A percentile compares a stretch with the other conserved stretches of the same genome.
Conservation (phyloP, 2,329 filamentous ascomycete species). For the Beauveria asiatica region DNA sequence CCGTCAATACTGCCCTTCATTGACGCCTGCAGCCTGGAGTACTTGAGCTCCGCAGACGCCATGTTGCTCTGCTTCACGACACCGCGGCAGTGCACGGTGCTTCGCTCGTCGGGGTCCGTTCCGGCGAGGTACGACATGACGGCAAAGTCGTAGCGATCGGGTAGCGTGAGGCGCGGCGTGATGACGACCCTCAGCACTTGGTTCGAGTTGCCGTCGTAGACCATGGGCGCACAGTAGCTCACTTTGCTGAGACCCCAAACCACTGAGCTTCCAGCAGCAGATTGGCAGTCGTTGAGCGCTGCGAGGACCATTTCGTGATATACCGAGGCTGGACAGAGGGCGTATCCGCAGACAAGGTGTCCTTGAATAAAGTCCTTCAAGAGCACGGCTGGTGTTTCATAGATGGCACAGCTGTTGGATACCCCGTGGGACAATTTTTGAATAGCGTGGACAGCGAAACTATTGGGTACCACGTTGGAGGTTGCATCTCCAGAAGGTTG, state of each 20-base stretch:
- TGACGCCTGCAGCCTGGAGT: not conserved
- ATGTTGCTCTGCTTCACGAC: not conserved
- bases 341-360: not conserved
- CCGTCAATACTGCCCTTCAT: not conserved
- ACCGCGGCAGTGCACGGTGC: not conserved
- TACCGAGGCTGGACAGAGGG: not conserved
- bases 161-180: not conserved
- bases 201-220: not conserved
- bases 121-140: not conserved
- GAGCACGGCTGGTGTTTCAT: not conserved
- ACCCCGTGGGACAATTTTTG: not conserved
- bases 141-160: not conserved
- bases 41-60: not conserved
- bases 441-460: not conserved
- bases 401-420: not conserved
- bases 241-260: not conserved
- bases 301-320: not conserved
- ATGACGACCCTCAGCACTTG: not conserved
- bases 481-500: not conserved
- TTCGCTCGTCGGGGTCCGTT: not conserved
- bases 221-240: not conserved
- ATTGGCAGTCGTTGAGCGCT: not conserved
- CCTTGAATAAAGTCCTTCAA: not conserved
- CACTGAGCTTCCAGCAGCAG: not conserved
- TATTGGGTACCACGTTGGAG: not conserved